Conservation (phyloP, 768 basidiomycete species). For the Heimioporus sp. region DNA sequence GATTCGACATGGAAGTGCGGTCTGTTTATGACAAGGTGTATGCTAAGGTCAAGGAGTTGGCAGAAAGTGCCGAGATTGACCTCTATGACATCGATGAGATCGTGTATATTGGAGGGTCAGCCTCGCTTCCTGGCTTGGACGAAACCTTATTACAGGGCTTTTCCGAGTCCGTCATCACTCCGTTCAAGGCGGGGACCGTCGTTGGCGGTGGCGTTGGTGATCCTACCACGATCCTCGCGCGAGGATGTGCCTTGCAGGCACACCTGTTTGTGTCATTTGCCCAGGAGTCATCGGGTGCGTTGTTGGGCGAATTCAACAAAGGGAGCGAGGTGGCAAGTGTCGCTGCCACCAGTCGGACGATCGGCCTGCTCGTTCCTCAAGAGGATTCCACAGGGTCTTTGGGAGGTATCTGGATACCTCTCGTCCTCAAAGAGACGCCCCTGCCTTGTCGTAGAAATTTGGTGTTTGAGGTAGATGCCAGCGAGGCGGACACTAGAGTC, state of each 20-base stretch:
- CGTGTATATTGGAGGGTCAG: constrained; percentile 76
- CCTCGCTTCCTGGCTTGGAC: constrained; percentile 73
- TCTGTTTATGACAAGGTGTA: constrained; percentile 59
- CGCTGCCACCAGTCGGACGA: constrained; percentile 56
- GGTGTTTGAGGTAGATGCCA: constrained; percentile 54
- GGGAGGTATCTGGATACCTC: constrained; percentile 64
- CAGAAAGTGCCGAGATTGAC: constrained; percentile 52
- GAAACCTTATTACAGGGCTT: constrained; percentile 55
- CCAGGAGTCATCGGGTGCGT: constrained; percentile 47
- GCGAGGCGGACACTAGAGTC: constrained; percentile 36
- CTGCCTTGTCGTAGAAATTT: constrained; percentile 64
- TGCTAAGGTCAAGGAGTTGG: constrained; percentile 49
- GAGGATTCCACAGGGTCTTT: constrained; percentile 39
- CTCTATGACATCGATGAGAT: constrained; percentile 73
- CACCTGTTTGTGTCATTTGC: constrained; percentile 53
- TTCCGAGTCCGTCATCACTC: constrained; percentile 58
- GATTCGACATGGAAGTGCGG: constrained; percentile 59
- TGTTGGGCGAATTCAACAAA: constrained; percentile 49
- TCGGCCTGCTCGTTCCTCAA: constrained; percentile 65
- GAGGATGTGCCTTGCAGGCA: constrained; percentile 78
- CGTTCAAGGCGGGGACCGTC: constrained; percentile 64
- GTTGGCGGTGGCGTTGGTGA: constrained; percentile 73
- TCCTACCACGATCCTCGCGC: constrained; percentile 72
- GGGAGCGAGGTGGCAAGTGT: constrained; percentile 42
- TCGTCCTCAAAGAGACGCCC: constrained; percentile 69